Evolutionary conservation across 2,329 filamentous ascomycete species (phyloP).

Genomic region (Fonsecaea multimorphosa): DNA sequence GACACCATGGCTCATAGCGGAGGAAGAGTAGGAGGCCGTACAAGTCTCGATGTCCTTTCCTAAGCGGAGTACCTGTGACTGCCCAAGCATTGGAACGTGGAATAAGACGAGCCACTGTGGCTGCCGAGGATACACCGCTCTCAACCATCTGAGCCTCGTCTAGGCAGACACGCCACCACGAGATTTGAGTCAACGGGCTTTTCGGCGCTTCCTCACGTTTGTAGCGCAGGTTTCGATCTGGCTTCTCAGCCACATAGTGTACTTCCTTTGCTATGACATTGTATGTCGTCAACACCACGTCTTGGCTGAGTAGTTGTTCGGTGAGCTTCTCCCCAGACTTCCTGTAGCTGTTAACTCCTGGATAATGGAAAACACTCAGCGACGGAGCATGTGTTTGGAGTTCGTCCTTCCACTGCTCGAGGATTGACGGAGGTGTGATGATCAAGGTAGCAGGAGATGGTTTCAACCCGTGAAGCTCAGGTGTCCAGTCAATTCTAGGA

Average conservation of each 20-base stretch:
- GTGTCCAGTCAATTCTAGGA: constrained; percentile 36
- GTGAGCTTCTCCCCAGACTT: constrained; percentile 49
- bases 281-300: constrained; percentile 69
- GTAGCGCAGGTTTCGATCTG: constrained; percentile 71
- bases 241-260: constrained; percentile 73
- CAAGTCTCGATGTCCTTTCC: constrained; percentile 78
- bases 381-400: constrained; percentile 63
- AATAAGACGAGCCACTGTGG: constrained; percentile 77
- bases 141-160: constrained; percentile 88
- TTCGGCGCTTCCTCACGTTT: constrained; percentile 69
- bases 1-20: constrained; percentile 75
- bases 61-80: constrained; percentile 87
- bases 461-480: constrained; percentile 40
- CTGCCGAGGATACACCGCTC: constrained; percentile 81
- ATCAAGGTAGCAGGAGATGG: constrained; percentile 65
- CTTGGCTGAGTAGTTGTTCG: constrained; percentile 54
- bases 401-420: constrained; percentile 69
- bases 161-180: constrained; percentile 82
- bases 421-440: constrained; percentile 65
- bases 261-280: constrained; percentile 78
- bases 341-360: constrained; percentile 55
- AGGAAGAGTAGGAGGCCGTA: constrained; percentile 83
- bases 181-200: constrained; percentile 79
- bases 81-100: constrained; percentile 89
- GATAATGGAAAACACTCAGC: constrained; percentile 63